Percentiles rank a stretch among this genome's conserved stretches.
phyloP scores from a whole-genome alignment of 306 rosid species.

The Canavalia ensiformis region DNA sequence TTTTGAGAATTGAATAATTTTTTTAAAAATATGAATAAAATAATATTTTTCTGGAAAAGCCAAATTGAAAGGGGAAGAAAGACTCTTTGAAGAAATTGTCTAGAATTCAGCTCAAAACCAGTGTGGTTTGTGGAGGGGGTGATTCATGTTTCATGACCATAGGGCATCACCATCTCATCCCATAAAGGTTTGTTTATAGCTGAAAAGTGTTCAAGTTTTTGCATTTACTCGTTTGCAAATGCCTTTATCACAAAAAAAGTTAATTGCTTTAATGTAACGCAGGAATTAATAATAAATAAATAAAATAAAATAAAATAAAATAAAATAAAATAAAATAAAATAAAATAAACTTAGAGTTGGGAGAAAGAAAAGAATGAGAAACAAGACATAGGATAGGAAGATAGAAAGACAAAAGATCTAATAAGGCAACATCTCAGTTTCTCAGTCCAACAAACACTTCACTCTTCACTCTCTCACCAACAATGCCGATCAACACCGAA shows the following conservation, averaged over 20 bases:
- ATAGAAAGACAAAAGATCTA: constrained; percentile 45
- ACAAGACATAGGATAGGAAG: constrained; percentile 15
- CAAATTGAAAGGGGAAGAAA: background rate
- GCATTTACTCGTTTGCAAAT: background rate
- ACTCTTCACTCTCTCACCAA: constrained; percentile 8
- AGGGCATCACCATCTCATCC: constrained; percentile 13
- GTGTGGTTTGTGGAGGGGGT: background rate
- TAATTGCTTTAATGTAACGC: background rate
- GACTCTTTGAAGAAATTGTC: background rate
- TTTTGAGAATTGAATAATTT: background rate
- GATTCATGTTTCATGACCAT: too few relatives aligned
- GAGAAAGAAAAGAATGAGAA: constrained; percentile 39
- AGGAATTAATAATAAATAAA: background rate
- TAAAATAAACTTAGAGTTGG: constrained; percentile 17
- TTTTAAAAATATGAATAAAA: background rate
- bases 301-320: background rate
- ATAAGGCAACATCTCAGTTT: constrained; percentile 12
- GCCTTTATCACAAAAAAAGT: background rate
- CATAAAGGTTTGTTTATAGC: background rate
- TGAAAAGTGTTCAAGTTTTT: constrained; percentile 9
- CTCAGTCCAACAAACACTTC: background rate
- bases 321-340: background rate
- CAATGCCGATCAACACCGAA: constrained; percentile 78
- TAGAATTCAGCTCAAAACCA: background rate
- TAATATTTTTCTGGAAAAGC: background rate